A percentile compares a stretch with the other conserved stretches of the same genome.
Evolutionary conservation across 306 rosid species (phyloP).

Genomic region (Pyrus bretschneideri): DNA sequence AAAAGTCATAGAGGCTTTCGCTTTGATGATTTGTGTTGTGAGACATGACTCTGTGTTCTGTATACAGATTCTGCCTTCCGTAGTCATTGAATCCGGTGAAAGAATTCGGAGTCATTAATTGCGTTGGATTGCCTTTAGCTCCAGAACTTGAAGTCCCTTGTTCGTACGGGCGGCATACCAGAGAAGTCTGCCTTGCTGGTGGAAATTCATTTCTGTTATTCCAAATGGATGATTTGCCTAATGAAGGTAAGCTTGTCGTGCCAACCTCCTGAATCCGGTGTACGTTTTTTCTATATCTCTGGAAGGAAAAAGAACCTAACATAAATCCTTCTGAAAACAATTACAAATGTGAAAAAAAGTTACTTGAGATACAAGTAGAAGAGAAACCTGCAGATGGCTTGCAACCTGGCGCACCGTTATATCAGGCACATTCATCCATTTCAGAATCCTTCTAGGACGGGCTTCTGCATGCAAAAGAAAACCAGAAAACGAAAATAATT

Average conservation of each 20-base stretch:
- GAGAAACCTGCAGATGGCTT: conserved; percentile 55
- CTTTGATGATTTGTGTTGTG: background rate
- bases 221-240: background rate
- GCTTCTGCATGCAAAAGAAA: conserved; percentile 17
- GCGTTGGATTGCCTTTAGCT: background rate
- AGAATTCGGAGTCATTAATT: background rate
- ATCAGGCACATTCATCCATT: conserved; percentile 29
- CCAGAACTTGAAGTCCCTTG: background rate
- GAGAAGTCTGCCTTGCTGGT: background rate
- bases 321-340: background rate
- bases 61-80: background rate
- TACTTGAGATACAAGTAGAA: background rate
- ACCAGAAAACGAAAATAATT: background rate
- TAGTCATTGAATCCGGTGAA: background rate
- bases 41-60: background rate
- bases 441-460: conserved; percentile 37
- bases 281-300: conserved; percentile 27
- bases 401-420: conserved; percentile 45
- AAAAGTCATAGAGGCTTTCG: background rate
- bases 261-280: background rate
- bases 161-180: background rate
- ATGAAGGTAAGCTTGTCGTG: background rate
- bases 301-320: background rate
- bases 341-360: background rate
- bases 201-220: background rate